Conservation (phyloP, 768 basidiomycete genomes). For the Termitomyces sp. region DNA sequence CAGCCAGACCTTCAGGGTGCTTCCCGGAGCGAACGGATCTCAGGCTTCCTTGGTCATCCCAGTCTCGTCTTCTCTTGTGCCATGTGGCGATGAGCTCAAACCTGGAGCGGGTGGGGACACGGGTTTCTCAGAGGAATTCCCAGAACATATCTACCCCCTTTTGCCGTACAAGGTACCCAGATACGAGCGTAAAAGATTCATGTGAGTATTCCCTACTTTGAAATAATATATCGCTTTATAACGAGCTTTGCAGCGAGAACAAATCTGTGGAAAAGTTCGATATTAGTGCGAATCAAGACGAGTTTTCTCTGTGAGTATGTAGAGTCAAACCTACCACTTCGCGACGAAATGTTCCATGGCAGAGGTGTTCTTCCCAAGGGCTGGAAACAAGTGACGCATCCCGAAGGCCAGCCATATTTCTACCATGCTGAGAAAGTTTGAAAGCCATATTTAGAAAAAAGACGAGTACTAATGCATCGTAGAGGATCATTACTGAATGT, state of each 20-base stretch:
- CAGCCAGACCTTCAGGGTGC: neutral
- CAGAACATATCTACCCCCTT: neutral
- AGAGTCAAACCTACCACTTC: neutral
- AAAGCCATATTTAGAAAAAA: neutral
- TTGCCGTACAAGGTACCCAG: slow-evolving; percentile 4
- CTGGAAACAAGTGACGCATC: slow-evolving; percentile 5
- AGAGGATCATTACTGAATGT: slow-evolving; percentile 5
- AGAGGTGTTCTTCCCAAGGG: slow-evolving; percentile 1
- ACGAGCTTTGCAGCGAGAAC: neutral
- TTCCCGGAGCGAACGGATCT: neutral
- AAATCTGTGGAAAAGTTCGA: neutral
- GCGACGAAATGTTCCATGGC: neutral
- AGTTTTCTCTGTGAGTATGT: neutral
- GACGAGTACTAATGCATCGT: neutral
- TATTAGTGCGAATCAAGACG: neutral
- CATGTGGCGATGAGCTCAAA: neutral
- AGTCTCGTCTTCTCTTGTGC: neutral
- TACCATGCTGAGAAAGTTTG: neutral
- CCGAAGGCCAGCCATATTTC: slow-evolving; percentile 6
- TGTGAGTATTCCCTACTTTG: neutral
- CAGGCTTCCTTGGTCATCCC: neutral
- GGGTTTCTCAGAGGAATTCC: neutral
- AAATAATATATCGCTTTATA: too few species aligned
- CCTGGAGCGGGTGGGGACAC: neutral
- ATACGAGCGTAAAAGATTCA: slow-evolving; percentile 5